Base-by-base conservation (phyloP, 1,139 yeast genomes). In the Sugiyamaella pinicola region DNA sequence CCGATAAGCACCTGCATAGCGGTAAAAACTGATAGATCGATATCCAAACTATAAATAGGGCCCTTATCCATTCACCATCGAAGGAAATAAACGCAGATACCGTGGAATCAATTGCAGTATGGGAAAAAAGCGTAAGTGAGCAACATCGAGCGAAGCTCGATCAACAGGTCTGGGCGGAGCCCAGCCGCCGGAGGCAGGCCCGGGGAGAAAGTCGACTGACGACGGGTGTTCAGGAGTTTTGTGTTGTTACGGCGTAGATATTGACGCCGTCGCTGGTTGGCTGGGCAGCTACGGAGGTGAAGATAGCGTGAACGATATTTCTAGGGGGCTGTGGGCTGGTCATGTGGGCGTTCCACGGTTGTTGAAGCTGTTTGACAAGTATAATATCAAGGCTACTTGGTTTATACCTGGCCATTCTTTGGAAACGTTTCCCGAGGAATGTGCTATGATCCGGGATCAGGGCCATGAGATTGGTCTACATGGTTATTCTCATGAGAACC, bases 211-310 rank as follows among this genome's bases (percentile, higher is more conserved):
- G n/a, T n/a, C 7, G 37, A 21, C 46, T 42, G 9, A 29, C 37
- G n/a, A n/a, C n/a, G n/a, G n/a, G 7, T 17, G 21, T 17, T n/a
- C 31, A 50, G 49, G 46, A 39, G 49, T 50, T 28, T 41, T 50
- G 22, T 50, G 53, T 24, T 44, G 53, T 35, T 68, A 68, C 49
- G 71, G 71, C 34, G 68, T 68, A 24, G 71, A 68, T 46, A 67
- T 68, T 29, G 71, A 68, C 50, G 71, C 71, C 8, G 71, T 68
- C 24, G 62, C 68, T 8, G 71, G 70, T 2, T 68, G 71, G 71
- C 58, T 68, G 15, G 71, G 71, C 5, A 65, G 70, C 4, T 68
- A 68, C 55, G 71, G 71, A 19, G 71, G 71, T 12, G 68, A 65
- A 54, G 70, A 68, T 51, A 64, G 68, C n/a, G 60, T 65, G 17